Conservation (phyloP, 805 yeast genomes). For the Candida sphagnicola region DNA sequence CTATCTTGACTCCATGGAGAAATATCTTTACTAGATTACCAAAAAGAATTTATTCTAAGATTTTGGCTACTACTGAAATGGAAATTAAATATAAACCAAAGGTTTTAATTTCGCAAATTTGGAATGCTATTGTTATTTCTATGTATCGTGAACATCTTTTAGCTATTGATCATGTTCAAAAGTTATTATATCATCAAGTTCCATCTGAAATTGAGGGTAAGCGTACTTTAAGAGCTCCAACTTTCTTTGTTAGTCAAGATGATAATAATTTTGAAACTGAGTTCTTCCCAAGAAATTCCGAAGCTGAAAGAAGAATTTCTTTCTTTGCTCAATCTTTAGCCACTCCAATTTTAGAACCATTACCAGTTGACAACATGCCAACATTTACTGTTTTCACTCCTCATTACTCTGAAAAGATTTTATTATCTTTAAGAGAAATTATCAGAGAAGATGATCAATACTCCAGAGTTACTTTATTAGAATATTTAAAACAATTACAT, state of each 20-base stretch:
- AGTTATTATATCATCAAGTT: conserved; percentile 94
- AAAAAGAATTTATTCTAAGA: conserved; percentile 97
- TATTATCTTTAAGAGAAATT: conserved; percentile 71
- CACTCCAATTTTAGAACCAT: conserved; percentile 97
- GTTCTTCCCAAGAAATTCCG: conserved; percentile 95
- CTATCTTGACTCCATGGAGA: conserved; percentile 99
- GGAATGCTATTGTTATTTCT: conserved; percentile 98
- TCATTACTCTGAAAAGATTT: conserved; percentile 80
- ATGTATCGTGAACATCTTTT: conserved; percentile 99
- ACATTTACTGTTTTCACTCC: conserved; percentile 92
- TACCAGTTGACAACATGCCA: conserved; percentile 99
- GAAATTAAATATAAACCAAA: conserved; percentile 98
- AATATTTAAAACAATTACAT: conserved; percentile 52
- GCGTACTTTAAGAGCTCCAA: conserved; percentile 97
- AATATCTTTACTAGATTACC: conserved; percentile 97
- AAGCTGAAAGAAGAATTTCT: conserved; percentile 98
- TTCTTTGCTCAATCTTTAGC: conserved; percentile 99
- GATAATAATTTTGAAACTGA: conserved; percentile 93
- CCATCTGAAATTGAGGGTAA: conserved; percentile 98
- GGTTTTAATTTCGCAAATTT: conserved; percentile 95
- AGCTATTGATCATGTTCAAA: conserved; percentile 98
- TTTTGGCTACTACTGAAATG: conserved; percentile 98
- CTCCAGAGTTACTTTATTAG: conserved; percentile 52
- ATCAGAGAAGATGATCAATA: conserved; percentile 68
- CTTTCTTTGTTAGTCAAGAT: conserved; percentile 97